These are phyloP conservation scores for Cyphellophora europaea DNA, from an alignment of 2,329 filamentous ascomycete genomes.

Conservation along the genomic window DNA sequence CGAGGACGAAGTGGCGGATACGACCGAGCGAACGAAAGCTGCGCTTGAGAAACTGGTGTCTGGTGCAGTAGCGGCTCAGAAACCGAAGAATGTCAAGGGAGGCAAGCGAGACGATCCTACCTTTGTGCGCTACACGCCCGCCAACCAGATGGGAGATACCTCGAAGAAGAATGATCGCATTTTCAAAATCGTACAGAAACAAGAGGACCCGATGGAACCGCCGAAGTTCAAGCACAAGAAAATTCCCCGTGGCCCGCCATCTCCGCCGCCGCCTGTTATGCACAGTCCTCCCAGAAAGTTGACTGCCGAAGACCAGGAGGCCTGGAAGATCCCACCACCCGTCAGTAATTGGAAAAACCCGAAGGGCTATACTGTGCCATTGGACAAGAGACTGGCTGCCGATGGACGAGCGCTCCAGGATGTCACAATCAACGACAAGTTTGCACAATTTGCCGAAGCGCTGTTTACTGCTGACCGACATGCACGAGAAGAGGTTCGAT, in stretches of 20 bases:
- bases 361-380: constrained; percentile 90
- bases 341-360: constrained; percentile 99
- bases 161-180: constrained; percentile 86
- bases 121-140: constrained; percentile 90
- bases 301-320: constrained; percentile 93
- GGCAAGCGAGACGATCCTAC: constrained; percentile 76
- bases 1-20: constrained; percentile 72
- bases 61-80: constrained; percentile 82
- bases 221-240: constrained; percentile 99
- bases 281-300: constrained; percentile 90
- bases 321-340: constrained; percentile 83
- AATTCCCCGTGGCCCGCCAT: constrained; percentile 80
- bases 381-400: constrained; percentile 91
- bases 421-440: constrained; percentile 95
- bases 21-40: constrained; percentile 79
- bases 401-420: constrained; percentile 89
- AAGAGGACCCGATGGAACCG: constrained; percentile 90
- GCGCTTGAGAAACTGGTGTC: constrained; percentile 74
- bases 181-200: constrained; percentile 95
- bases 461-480: constrained; percentile 91
- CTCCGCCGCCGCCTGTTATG: constrained; percentile 86
- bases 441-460: constrained; percentile 90
- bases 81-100: constrained; percentile 84
- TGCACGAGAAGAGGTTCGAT: constrained; percentile 88
- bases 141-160: constrained; percentile 88